Percentiles rank a stretch among this genome's conserved stretches.
phyloP scores from a whole-genome alignment of 1,284 basidiomycete genomes.

The Naganishia liquefaciens region DNA sequence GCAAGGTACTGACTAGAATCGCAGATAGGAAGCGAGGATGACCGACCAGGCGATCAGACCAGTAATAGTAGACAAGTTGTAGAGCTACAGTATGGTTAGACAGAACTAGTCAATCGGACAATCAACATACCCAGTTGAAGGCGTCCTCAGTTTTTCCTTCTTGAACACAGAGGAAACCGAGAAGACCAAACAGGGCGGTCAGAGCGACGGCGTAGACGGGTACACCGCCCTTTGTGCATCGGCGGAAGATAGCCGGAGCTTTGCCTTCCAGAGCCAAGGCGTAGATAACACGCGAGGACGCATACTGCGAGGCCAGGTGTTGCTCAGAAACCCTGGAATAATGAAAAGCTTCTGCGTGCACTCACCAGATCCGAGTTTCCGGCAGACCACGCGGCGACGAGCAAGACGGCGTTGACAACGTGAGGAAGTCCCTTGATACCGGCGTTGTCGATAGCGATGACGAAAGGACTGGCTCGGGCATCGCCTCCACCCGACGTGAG shows the following conservation, averaged over 20 bases:
- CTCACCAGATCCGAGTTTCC: slow-evolving; percentile 66
- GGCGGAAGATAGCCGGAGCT: slow-evolving; percentile 58
- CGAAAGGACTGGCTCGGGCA: slow-evolving; percentile 65
- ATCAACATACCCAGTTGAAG: slow-evolving; percentile 59
- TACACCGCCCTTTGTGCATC: slow-evolving; percentile 72
- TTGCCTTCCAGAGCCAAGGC: slow-evolving; percentile 76
- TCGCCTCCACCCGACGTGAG: slow-evolving; percentile 64
- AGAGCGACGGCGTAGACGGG: slow-evolving; percentile 65
- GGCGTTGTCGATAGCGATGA: slow-evolving; percentile 75
- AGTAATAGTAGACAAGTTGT: slow-evolving; percentile 69
- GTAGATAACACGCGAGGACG: slow-evolving; percentile 77
- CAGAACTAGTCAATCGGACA: too few relatives aligned
- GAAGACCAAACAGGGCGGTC: slow-evolving; percentile 58
- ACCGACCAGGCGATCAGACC: slow-evolving; percentile 68
- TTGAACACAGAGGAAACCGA: slow-evolving; percentile 58
- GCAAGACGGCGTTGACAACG: slow-evolving; percentile 80
- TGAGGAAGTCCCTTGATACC: slow-evolving; percentile 67
- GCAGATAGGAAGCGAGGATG: slow-evolving; percentile 71
- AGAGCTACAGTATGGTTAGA: slow-evolving; percentile 34
- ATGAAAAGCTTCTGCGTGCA: background rate
- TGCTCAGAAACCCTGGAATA: background rate
- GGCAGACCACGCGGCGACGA: slow-evolving; percentile 84
- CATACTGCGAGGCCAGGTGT: slow-evolving; percentile 60
- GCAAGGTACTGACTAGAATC: slow-evolving; percentile 59
- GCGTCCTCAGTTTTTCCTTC: slow-evolving; percentile 41